Percentiles rank a stretch among this genome's conserved stretches.
phyloP scores from a whole-genome alignment of 768 basidiomycete species.

The Leccinum incarnatum region DNA sequence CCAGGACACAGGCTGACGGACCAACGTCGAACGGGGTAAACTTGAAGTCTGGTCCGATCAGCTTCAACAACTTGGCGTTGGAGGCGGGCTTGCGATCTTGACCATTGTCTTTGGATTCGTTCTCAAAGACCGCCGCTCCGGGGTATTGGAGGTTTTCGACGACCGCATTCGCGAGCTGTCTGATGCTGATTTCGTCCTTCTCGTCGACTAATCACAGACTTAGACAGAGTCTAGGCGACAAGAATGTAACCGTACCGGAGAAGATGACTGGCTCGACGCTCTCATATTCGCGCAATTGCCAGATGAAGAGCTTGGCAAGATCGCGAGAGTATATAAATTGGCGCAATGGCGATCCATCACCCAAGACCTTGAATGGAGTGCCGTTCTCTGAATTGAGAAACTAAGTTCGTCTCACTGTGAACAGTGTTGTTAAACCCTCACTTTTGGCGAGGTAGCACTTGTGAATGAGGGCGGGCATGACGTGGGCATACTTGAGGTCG shows the following conservation, averaged over 20 bases:
- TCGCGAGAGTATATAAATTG: constrained; percentile 98
- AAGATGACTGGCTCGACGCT: constrained; percentile 92
- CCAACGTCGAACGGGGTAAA: constrained; percentile 91
- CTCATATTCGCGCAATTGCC: constrained; percentile 87
- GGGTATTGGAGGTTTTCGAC: constrained; percentile 78
- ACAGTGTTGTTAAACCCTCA: constrained; percentile 29
- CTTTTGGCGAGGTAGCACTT: constrained; percentile 91
- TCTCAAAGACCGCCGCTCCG: constrained; percentile 79
- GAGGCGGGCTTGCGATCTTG: constrained; percentile 97
- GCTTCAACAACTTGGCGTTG: constrained; percentile 77
- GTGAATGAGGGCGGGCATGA: constrained; percentile 92
- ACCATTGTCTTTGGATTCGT: constrained; percentile 65
- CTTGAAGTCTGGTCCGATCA: constrained; percentile 70
- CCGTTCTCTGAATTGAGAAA: constrained; percentile 54
- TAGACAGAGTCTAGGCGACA: neutral
- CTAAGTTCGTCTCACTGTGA: neutral
- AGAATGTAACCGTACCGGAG: constrained; percentile 51
- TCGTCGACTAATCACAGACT: constrained; percentile 64
- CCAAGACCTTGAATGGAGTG: constrained; percentile 84
- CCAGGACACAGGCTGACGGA: constrained; percentile 31
- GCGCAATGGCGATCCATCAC: constrained; percentile 89
- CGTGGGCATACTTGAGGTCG: constrained; percentile 87
- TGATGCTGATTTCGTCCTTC: constrained; percentile 92
- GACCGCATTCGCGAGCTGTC: constrained; percentile 85
- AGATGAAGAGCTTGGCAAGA: constrained; percentile 92